A percentile compares a stretch with the other conserved stretches of the same genome.
These are phyloP conservation scores for Discostella pseudostelligera DNA, from an alignment of 108 stramenopile genomes.

Conservation along the genomic window DNA sequence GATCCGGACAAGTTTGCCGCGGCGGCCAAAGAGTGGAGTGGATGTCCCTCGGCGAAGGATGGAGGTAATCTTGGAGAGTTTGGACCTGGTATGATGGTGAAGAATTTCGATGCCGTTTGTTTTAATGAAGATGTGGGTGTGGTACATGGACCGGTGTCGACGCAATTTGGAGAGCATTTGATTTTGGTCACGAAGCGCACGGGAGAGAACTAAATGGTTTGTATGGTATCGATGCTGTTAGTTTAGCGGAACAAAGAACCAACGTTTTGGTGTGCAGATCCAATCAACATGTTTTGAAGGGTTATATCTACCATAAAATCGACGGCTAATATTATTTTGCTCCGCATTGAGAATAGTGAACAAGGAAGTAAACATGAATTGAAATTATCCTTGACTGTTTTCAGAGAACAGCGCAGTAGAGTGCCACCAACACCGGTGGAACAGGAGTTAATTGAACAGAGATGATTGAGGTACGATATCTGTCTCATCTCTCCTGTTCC, in stretches of 20 bases:
- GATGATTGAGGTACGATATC: no score
- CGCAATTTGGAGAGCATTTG: constrained; percentile 68
- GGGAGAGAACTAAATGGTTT: constrained; percentile 19
- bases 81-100: constrained; percentile 73
- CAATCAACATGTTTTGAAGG: no score
- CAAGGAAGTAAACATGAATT: no score
- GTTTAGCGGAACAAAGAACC: background rate
- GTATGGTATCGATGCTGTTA: background rate
- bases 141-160: constrained; percentile 61
- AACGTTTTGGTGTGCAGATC: no score
- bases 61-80: constrained; percentile 64
- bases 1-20: constrained; percentile 57
- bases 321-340: no score
- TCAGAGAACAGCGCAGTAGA: no score
- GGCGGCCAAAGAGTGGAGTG: constrained; percentile 48
- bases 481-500: no score
- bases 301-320: no score
- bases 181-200: constrained; percentile 58
- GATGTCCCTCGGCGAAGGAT: constrained; percentile 49
- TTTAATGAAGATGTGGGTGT: constrained; percentile 62
- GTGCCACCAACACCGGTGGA: no score
- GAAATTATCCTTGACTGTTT: no score
- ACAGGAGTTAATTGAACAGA: no score
- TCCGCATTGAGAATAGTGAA: no score
- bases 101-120: constrained; percentile 56